These are phyloP conservation scores for Taxillus chinensis DNA, from an alignment of 164 flowering plant genomes.

Conservation along the genomic window DNA sequence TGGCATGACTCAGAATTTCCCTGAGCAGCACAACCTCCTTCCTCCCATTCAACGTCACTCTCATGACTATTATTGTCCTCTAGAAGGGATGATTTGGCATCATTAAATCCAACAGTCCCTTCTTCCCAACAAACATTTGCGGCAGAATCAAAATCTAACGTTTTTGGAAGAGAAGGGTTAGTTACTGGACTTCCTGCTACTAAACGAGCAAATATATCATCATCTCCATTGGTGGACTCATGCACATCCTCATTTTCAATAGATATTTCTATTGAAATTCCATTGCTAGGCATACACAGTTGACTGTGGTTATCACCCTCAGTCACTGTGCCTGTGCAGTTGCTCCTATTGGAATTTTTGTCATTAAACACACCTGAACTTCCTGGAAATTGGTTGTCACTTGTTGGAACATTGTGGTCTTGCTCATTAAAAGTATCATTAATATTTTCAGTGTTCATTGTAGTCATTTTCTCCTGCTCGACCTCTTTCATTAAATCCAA, in stretches of 20 bases:
- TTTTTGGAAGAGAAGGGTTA: conserved; percentile 15
- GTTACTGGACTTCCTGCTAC: conserved; percentile 42
- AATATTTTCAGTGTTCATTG: conserved; percentile 7
- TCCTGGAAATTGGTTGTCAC: conserved; percentile 14
- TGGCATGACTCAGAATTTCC: conserved; percentile 12
- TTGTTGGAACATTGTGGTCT: conserved; percentile 7
- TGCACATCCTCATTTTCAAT: conserved; percentile 35
- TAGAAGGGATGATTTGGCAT: conserved; percentile 11
- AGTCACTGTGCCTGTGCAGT: background rate
- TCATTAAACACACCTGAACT: conserved; percentile 12
- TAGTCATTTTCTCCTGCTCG: conserved; percentile 36
- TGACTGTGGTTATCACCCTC: conserved; percentile 8
- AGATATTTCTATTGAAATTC: conserved; percentile 41
- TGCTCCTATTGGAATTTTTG: conserved; percentile 14
- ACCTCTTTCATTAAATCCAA: conserved; percentile 81
- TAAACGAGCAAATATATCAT: conserved; percentile 54
- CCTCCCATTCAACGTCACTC: conserved; percentile 78
- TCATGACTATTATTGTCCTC: conserved; percentile 26
- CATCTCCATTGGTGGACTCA: conserved; percentile 33
- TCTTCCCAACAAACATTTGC: conserved; percentile 59
- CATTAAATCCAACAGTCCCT: conserved; percentile 22
- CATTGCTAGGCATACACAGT: conserved; percentile 15
- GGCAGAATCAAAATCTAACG: conserved; percentile 19
- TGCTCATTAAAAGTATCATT: conserved; percentile 10
- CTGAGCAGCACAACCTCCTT: conserved; percentile 32